Evolutionary conservation across 2,329 filamentous ascomycete species (phyloP).

Genomic region (Coniochaeta hoffmannii): DNA sequence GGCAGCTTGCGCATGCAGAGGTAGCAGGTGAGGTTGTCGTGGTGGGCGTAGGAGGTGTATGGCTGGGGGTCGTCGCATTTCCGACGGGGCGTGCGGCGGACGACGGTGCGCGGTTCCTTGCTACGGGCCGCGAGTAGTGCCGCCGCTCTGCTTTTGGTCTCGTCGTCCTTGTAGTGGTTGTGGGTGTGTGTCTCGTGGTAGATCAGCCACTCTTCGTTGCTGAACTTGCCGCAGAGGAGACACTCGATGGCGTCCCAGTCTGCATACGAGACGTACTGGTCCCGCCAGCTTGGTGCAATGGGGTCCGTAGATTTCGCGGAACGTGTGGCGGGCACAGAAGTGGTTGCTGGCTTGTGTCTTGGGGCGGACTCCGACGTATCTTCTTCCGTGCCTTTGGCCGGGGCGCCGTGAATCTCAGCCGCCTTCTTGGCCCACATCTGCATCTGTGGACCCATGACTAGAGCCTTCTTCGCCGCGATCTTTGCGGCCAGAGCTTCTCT

Average conservation of each 20-base stretch:
- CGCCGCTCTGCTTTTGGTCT: slow-evolving; percentile 14
- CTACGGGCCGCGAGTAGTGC: slow-evolving; percentile 14
- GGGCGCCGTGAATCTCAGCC: slow-evolving; percentile 55
- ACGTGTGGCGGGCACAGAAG: background rate
- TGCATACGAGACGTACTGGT: slow-evolving; percentile 50
- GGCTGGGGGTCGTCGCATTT: slow-evolving; percentile 26
- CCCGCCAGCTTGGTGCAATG: slow-evolving; percentile 17
- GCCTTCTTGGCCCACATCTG: slow-evolving; percentile 67
- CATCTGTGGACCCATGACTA: slow-evolving; percentile 54
- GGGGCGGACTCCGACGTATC: background rate
- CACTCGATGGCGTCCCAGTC: slow-evolving; percentile 41
- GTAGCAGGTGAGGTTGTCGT: slow-evolving; percentile 31
- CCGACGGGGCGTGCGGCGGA: slow-evolving; percentile 18
- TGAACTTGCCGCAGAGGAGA: slow-evolving; percentile 45
- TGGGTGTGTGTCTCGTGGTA: slow-evolving; percentile 52
- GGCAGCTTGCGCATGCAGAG: slow-evolving; percentile 34
- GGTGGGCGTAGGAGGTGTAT: slow-evolving; percentile 49
- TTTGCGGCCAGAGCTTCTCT: slow-evolving; percentile 34
- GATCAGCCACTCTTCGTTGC: slow-evolving; percentile 17
- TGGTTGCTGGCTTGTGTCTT: slow-evolving; percentile 1
- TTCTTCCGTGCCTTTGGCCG: slow-evolving; percentile 18
- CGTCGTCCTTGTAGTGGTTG: slow-evolving; percentile 35
- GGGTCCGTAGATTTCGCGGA: slow-evolving; percentile 11
- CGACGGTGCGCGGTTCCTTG: slow-evolving; percentile 15
- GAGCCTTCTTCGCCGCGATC: slow-evolving; percentile 20